These are phyloP conservation scores for Fraxinus xanthoxyloides DNA, from an alignment of 305 asterid species.

Conservation along the genomic window DNA sequence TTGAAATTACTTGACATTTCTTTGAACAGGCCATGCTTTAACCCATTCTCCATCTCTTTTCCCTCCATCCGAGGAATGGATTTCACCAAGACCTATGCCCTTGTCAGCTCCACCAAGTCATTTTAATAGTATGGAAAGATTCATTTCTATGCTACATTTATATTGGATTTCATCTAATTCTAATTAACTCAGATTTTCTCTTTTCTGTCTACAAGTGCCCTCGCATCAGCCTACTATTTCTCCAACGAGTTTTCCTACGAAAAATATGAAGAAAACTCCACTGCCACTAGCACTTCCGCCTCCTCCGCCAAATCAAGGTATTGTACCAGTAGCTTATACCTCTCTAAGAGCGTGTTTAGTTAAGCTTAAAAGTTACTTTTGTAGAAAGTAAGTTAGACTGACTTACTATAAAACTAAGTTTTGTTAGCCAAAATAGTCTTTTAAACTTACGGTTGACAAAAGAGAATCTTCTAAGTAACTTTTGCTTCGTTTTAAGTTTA, in stretches of 20 bases:
- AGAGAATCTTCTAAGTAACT: background rate
- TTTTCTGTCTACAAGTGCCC: conserved; percentile 36
- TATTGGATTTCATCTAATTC: conserved; percentile 4
- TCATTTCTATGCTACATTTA: background rate
- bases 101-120: conserved; percentile 49
- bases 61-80: conserved; percentile 34
- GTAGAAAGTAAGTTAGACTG: background rate
- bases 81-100: conserved; percentile 38
- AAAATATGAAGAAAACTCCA: conserved; percentile 31
- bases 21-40: conserved; percentile 39
- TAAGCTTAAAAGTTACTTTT: background rate
- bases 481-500: background rate
- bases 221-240: conserved; percentile 51
- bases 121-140: conserved; percentile 37
- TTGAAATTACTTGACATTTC: conserved; percentile 2
- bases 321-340: background rate
- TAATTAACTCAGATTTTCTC: conserved; percentile 2
- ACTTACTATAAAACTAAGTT: background rate
- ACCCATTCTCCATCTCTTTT: conserved; percentile 42
- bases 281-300: conserved; percentile 69
- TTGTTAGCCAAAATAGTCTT: background rate
- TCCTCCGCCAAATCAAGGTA: conserved; percentile 83
- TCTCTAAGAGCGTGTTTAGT: background rate
- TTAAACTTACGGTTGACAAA: background rate
- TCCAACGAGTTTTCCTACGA: conserved; percentile 42